phyloP scores from a whole-genome alignment of 2,329 filamentous ascomycete genomes.

The Thielaviopsis ethacetica region DNA sequence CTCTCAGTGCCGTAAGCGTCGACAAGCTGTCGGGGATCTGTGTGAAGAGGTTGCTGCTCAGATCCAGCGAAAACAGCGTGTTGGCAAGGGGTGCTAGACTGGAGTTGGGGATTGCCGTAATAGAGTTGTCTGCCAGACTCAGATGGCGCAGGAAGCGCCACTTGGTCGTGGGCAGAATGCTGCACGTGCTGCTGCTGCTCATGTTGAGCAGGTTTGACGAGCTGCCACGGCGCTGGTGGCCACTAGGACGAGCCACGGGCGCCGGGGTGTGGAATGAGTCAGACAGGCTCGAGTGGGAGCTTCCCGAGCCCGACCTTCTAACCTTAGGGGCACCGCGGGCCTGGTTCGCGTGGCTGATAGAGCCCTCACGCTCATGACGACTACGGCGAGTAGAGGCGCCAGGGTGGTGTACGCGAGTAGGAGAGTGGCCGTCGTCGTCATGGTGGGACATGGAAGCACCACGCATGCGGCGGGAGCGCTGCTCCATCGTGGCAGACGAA shows the following conservation, averaged over 20 bases:
- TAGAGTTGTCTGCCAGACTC: conserved; percentile 76
- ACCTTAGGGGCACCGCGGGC: conserved; percentile 56
- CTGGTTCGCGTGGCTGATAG: conserved; percentile 54
- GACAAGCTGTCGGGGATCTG: conserved; percentile 86
- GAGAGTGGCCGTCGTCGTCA: conserved; percentile 28
- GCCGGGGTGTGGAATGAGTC: conserved; percentile 27
- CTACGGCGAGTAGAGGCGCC: background rate
- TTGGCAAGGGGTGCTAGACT: conserved; percentile 72
- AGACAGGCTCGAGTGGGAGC: conserved; percentile 68
- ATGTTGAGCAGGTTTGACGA: conserved; percentile 59
- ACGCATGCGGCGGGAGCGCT: conserved; percentile 15
- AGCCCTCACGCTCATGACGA: conserved; percentile 30
- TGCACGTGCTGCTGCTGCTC: conserved; percentile 21
- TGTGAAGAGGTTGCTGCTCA: conserved; percentile 86
- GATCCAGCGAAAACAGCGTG: conserved; percentile 77
- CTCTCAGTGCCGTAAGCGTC: conserved; percentile 70
- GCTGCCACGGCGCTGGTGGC: conserved; percentile 49
- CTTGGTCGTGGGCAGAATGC: conserved; percentile 62
- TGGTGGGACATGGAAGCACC: conserved; percentile 29
- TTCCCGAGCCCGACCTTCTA: conserved; percentile 75
- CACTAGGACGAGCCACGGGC: conserved; percentile 18
- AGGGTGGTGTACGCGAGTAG: conserved; percentile 3
- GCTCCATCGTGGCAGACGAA: conserved; percentile 17
- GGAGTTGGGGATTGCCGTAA: conserved; percentile 60
- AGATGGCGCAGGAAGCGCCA: conserved; percentile 92